Evolutionary conservation across 169 alveolate species (phyloP).

Genomic region (Babesia gibsoni): DNA sequence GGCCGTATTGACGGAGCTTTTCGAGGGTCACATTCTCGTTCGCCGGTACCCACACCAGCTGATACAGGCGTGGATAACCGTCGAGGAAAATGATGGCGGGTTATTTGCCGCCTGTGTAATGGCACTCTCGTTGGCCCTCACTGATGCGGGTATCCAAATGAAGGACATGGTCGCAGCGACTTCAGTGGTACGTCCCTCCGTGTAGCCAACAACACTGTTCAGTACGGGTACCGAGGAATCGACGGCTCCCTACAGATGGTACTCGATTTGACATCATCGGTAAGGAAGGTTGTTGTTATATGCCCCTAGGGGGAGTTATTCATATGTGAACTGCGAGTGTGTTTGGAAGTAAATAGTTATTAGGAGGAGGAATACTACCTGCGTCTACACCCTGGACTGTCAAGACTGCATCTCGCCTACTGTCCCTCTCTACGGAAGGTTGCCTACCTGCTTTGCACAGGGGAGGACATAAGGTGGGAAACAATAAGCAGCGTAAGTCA

Average conservation of each 20-base stretch:
- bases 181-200: slow-evolving; percentile 30
- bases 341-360: no score
- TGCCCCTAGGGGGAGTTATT: no score
- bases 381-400: slow-evolving; percentile 38
- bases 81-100: slow-evolving; percentile 58
- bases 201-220: not conserved
- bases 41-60: slow-evolving; percentile 43
- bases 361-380: slow-evolving; percentile 40
- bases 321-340: no score
- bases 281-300: no score
- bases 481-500: not conserved
- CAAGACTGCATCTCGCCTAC: slow-evolving; percentile 51
- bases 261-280: slow-evolving; percentile 27
- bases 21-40: slow-evolving; percentile 48
- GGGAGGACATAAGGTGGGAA: slow-evolving; percentile 6
- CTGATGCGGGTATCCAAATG: slow-evolving; percentile 60
- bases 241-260: slow-evolving; percentile 19
- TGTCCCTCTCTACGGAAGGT: slow-evolving; percentile 28
- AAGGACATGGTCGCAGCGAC: slow-evolving; percentile 38
- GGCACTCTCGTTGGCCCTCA: slow-evolving; percentile 48
- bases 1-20: slow-evolving; percentile 31
- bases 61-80: slow-evolving; percentile 52
- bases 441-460: slow-evolving; percentile 32
- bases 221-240: slow-evolving; percentile 27
- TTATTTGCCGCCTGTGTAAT: slow-evolving; percentile 42